A percentile compares a stretch with the other conserved stretches of the same genome.
These are phyloP conservation scores for Alternaria triticina DNA, from an alignment of 2,329 filamentous ascomycete genomes.

Conservation along the genomic window DNA sequence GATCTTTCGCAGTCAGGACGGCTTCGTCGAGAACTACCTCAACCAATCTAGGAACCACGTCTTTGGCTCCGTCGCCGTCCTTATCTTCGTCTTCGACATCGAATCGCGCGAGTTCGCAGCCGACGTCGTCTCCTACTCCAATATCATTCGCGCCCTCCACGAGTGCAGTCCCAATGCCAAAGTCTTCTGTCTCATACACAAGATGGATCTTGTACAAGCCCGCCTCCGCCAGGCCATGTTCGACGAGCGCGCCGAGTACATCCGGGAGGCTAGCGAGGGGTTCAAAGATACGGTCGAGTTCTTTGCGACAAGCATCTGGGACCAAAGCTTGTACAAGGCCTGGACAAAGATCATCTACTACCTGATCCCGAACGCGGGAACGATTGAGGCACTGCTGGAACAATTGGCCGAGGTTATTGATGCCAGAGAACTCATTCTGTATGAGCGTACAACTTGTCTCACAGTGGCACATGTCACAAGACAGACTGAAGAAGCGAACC, in stretches of 20 bases:
- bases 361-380: constrained; percentile 88
- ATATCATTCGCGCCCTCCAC: constrained; percentile 84
- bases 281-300: constrained; percentile 74
- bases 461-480: constrained; percentile 93
- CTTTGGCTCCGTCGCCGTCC: constrained; percentile 93
- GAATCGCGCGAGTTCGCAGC: constrained; percentile 93
- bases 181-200: constrained; percentile 96
- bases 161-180: constrained; percentile 83
- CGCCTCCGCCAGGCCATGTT: constrained; percentile 81
- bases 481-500: constrained; percentile 76
- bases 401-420: constrained; percentile 85
- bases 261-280: constrained; percentile 74
- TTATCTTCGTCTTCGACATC: constrained; percentile 99
- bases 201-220: constrained; percentile 93
- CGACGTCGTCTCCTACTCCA: constrained; percentile 89
- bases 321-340: constrained; percentile 96
- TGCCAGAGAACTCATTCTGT: constrained; percentile 91
- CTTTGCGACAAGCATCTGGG: constrained; percentile 97
- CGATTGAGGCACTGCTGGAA: constrained; percentile 85
- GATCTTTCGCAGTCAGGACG: constrained; percentile 74
- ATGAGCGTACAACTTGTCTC: constrained; percentile 94
- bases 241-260: constrained; percentile 78
- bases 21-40: constrained; percentile 98
- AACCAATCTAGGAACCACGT: constrained; percentile 94
- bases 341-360: constrained; percentile 99